Evolutionary conservation across 2,329 filamentous ascomycete genomes (phyloP).

Genomic region (Fusarium sp.): DNA sequence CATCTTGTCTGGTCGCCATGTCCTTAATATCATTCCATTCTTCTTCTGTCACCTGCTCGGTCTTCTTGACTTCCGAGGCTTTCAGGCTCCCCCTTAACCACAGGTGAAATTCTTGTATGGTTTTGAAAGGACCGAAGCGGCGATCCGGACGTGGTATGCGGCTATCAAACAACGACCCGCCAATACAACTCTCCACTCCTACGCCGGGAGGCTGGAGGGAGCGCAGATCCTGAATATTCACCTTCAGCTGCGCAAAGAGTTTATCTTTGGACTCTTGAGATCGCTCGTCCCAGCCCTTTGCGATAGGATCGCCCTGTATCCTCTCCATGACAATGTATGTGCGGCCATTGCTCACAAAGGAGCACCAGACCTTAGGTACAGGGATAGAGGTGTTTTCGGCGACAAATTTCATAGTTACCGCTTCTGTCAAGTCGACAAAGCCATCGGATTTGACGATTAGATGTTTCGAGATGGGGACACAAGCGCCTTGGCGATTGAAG

Average conservation of each 20-base stretch:
- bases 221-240: slow-evolving; percentile 47
- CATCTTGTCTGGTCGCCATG: slow-evolving; percentile 56
- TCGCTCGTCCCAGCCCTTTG: too few species aligned
- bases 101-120: slow-evolving; percentile 53
- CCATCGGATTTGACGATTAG: too few species aligned
- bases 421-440: too few species aligned
- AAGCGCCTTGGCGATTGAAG: too few species aligned
- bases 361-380: too few species aligned
- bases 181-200: slow-evolving; percentile 44
- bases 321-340: too few species aligned
- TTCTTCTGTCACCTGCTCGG: slow-evolving; percentile 19
- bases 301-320: too few species aligned
- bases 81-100: slow-evolving; percentile 49
- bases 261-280: background rate
- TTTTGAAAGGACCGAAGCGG: slow-evolving; percentile 52
- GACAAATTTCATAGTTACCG: too few species aligned
- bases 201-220: slow-evolving; percentile 31
- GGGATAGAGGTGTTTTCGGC: too few species aligned
- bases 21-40: slow-evolving; percentile 50
- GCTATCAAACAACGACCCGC: slow-evolving; percentile 48
- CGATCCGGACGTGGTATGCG: slow-evolving; percentile 39
- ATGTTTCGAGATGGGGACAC: too few species aligned
- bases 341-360: too few species aligned
- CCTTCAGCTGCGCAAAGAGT: background rate
- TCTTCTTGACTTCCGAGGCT: slow-evolving; percentile 32